Evolutionary conservation across 202 grass and related monocot genomes (phyloP), one percentile per base, ranked within the genome.

Genomic region (Hordeum pubiflorum): DNA sequence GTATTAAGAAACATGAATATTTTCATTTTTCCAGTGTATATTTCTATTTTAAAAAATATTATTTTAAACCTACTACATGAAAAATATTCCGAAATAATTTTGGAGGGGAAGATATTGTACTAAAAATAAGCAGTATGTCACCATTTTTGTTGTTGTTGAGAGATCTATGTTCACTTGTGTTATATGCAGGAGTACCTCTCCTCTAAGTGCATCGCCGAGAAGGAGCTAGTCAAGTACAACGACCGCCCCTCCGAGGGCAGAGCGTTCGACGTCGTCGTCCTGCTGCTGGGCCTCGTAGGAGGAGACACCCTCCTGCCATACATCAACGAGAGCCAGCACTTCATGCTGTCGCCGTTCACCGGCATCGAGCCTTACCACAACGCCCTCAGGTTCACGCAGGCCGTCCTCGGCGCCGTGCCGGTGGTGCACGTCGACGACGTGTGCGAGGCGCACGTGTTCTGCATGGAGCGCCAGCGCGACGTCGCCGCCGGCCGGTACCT

Each of bases 341-440:
- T 1, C 15, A 55, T 80, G 4, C 2, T 91, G 13, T 83, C 86
- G 31, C 86, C 86, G 5, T 21, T 91, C 31, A 81, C 76, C 9
- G 70, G 89, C 20, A 0, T 17, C 18, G 50, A 50, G 43, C 0
- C 27, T 1, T 11, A 0, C 4, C 73, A 61, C 46, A 21, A 7
- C 0, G 1, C 5, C 17, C 27, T 91, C 9, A 83, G 21, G 64
- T 61, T 78, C 46, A 6, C 86, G 2, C 89, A 86, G 14, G 70
- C 69, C 2, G 17, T 91, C 41, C 7, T 77, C 8, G 89, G 83
- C 32, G 72, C 79, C 2, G 57, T 91, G 58, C 89, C 79, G 33
- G 13, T 88, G 72, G 78, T 76, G 21, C 86, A 88, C 59, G 66
- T 88, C 26, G 89, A 88, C 6, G 89, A 91, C 61, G 74, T 70